Evolutionary conservation across 306 rosid species (phyloP).

Genomic region (Cucurbita pepo): DNA sequence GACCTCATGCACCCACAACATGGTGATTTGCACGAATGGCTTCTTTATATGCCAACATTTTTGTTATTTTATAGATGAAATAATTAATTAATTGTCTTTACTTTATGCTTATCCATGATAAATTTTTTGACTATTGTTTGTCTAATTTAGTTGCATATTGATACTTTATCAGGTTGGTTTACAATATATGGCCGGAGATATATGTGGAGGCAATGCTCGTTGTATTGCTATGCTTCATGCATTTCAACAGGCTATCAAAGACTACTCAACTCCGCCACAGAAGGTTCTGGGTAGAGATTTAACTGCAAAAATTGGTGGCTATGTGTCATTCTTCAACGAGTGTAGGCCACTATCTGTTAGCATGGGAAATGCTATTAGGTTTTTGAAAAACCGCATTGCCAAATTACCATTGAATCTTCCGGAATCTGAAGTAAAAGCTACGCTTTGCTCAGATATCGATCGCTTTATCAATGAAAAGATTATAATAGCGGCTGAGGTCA

Average conservation of each 20-base stretch:
- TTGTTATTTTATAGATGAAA: background rate
- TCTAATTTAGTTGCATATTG: background rate
- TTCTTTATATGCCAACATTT: background rate
- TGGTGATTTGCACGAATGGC: background rate
- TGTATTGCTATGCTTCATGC: slow-evolving; percentile 79
- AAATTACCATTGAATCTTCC: slow-evolving; percentile 37
- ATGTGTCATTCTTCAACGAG: slow-evolving; percentile 57
- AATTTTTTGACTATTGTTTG: background rate
- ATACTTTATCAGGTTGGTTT: slow-evolving; percentile 55
- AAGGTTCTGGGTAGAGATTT: slow-evolving; percentile 52
- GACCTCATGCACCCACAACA: background rate
- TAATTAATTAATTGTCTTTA: background rate
- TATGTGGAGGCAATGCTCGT: slow-evolving; percentile 69
- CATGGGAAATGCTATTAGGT: slow-evolving; percentile 84
- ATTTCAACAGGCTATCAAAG: slow-evolving; percentile 54
- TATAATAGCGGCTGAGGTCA: slow-evolving; percentile 62
- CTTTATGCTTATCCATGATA: background rate
- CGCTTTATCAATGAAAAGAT: slow-evolving; percentile 65
- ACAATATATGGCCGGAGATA: slow-evolving; percentile 50
- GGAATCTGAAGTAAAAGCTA: slow-evolving; percentile 61
- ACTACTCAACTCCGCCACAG: slow-evolving; percentile 57
- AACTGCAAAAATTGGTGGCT: slow-evolving; percentile 58
- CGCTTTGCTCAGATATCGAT: slow-evolving; percentile 54
- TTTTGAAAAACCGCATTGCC: slow-evolving; percentile 49
- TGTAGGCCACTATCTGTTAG: slow-evolving; percentile 79